Conservation (phyloP, 192 early-diverging fungal genomes). For the Linnemannia exigua region DNA sequence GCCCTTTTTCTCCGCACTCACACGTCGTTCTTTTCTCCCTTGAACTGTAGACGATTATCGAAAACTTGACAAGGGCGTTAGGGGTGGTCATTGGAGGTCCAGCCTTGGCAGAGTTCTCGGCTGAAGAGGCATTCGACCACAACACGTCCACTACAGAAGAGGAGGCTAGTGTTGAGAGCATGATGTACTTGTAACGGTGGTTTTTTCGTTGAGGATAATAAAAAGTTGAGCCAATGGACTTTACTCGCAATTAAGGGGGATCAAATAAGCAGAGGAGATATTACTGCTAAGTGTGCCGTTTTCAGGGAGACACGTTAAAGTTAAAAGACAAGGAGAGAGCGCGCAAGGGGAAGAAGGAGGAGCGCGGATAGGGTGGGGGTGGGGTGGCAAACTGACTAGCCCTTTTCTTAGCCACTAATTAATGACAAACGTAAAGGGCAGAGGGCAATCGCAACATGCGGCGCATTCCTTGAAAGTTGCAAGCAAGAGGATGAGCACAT, state of each 20-base stretch:
- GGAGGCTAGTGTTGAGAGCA: constrained; percentile 19
- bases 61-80: constrained; percentile 19
- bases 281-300: too few species aligned
- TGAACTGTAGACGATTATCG: constrained; percentile 20
- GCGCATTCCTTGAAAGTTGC: too few species aligned
- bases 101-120: constrained; percentile 15
- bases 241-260: background rate
- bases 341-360: too few species aligned
- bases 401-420: too few species aligned
- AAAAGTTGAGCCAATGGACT: background rate
- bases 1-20: background rate
- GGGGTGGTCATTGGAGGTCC: background rate
- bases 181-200: constrained; percentile 33
- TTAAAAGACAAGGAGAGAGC: too few species aligned
- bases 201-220: background rate
- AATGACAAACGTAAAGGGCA: too few species aligned
- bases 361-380: too few species aligned
- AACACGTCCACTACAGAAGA: background rate
- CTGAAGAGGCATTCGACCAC: constrained; percentile 20
- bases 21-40: background rate
- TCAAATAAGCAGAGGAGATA: background rate
- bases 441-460: too few species aligned
- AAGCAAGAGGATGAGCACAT: too few species aligned
- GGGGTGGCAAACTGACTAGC: too few species aligned
- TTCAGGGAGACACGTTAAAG: too few species aligned